Base-by-base conservation (phyloP, 75 land plant species). In the Ceratopteris richardii region DNA sequence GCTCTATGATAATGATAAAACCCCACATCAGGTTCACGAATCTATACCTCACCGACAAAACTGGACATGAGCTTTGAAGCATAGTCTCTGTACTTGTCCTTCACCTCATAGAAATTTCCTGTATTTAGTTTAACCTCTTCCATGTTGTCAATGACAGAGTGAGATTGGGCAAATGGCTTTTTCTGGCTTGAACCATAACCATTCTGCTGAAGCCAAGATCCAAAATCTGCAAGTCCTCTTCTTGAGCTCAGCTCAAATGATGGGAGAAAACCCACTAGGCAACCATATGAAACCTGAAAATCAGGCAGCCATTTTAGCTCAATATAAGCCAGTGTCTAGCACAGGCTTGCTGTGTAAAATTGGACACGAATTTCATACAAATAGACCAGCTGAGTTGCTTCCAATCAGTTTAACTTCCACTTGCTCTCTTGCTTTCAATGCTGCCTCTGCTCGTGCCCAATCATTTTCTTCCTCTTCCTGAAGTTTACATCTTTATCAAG, bases 391-490 rank as follows among this genome's bases (percentile, higher is more conserved):
- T n/a, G 47, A 29, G 52, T 53, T 61, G 25, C 63, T 36, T 19
- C 56, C 57, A 0, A 58, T 40, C 40, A 68, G 21, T 22, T 58
- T 44, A 19, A 68, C 39, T 13, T 60, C 64, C 53, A 60, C 70
- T 0, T 60, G 22, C 7, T 53, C 52, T 40, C 29, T 60, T 17
- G 70, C 60, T 31, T 68, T 62, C 18, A 37, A 48, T 29, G 60
- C 40, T 30, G 70, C 64, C 26, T 68, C 63, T 39, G 70, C 70
- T 16, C 70, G 63, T 22, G 64, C 63, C 70, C 70, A 68, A 36
- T 68, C 70, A 27, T 31, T 30, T 25, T 68, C 70, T 56, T 68
- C 70, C 31, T 54, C 70, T 60, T 60, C 57, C 70, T 68, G 70
- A 9, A 33, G 9, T 33, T 33, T 9, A n/a, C n/a, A n/a, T n/a